A percentile compares a stretch with the other conserved stretches of the same genome.
Conservation (phyloP, 257 asterid species). For the Nemophila menziesii region DNA sequence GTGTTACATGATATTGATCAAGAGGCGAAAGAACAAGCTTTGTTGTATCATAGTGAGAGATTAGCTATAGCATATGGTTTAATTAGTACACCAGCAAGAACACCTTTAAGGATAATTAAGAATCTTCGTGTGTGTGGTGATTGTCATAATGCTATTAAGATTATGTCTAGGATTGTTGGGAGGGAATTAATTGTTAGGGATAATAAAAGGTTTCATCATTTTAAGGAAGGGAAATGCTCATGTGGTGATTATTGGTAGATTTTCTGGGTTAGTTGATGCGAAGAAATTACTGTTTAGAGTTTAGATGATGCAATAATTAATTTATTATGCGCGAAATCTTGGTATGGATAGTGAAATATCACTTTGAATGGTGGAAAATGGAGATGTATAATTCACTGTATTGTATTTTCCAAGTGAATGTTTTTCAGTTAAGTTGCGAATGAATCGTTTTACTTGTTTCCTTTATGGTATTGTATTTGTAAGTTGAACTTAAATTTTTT, state of each 20-base stretch:
- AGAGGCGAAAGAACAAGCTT: constrained; percentile 95
- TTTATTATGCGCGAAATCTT: neutral
- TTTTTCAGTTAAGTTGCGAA: neutral
- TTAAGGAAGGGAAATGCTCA: constrained; percentile 88
- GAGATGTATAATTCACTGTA: neutral
- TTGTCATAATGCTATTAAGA: constrained; percentile 89
- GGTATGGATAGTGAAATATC: neutral
- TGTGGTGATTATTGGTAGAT: constrained; percentile 89
- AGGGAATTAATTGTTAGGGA: constrained; percentile 87
- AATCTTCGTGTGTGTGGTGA: constrained; percentile 86
- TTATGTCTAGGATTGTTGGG: constrained; percentile 96
- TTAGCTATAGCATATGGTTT: constrained; percentile 91
- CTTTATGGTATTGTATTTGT: too few relatives aligned
- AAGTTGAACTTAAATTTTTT: too few relatives aligned
- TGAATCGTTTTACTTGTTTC: too few relatives aligned
- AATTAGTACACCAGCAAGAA: constrained; percentile 83
- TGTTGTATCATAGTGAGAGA: constrained; percentile 92
- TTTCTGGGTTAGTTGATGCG: neutral
- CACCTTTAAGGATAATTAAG: constrained; percentile 78
- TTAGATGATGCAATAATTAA: neutral
- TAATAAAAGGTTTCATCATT: constrained; percentile 86
- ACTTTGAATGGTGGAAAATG: neutral
- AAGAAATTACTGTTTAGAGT: neutral
- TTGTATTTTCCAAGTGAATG: neutral
- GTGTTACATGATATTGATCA: constrained; percentile 97